Percentiles rank a stretch among this genome's conserved stretches.
These are phyloP conservation scores for Thielaviopsis populi DNA, from an alignment of 2,329 filamentous ascomycete genomes.

Conservation along the genomic window DNA sequence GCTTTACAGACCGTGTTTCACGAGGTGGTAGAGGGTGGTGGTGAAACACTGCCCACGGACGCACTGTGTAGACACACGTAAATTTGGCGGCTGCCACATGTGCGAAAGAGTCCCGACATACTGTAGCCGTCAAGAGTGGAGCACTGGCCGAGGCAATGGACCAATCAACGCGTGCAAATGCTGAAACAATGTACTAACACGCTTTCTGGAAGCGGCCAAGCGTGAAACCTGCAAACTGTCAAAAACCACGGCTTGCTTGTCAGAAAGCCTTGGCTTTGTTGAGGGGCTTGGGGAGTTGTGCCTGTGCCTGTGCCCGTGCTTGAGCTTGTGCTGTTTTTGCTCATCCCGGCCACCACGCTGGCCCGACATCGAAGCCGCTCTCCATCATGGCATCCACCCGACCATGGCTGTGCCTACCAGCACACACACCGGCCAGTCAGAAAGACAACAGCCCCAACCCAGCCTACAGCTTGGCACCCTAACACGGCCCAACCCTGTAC, in stretches of 20 bases:
- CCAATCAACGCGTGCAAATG: background rate
- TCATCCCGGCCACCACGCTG: no score
- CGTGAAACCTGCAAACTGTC: background rate
- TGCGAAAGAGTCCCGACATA: background rate
- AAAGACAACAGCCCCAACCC: background rate
- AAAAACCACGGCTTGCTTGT: background rate
- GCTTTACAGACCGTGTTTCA: background rate
- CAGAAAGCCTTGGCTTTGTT: background rate
- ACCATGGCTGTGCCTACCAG: no score
- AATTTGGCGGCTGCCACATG: background rate
- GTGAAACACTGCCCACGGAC: conserved; percentile 10
- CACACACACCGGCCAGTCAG: background rate
- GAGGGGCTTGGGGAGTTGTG: no score
- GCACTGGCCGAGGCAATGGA: background rate
- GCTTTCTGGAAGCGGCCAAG: background rate
- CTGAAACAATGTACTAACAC: background rate
- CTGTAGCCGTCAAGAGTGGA: conserved; percentile 5
- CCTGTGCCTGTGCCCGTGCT: no score
- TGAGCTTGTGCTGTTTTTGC: no score
- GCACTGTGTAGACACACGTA: background rate
- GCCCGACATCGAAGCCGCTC: no score
- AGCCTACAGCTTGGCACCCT: background rate
- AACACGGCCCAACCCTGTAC: background rate
- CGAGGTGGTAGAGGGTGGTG: background rate
- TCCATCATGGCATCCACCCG: no score